phyloP scores from a whole-genome alignment of 331 rosid genomes.

The Spiraea crenata region DNA sequence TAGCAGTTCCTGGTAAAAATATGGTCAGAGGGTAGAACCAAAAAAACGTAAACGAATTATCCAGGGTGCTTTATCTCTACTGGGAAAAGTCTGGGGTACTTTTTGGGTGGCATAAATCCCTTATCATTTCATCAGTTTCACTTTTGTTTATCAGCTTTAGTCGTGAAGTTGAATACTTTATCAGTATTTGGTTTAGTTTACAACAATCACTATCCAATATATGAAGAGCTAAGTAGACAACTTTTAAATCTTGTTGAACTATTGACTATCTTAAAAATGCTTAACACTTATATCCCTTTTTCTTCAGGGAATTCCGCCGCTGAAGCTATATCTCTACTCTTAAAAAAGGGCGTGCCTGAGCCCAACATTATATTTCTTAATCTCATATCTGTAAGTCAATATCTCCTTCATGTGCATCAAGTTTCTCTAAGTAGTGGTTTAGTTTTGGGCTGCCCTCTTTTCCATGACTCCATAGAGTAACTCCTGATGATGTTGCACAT shows the following conservation, averaged over 20 bases:
- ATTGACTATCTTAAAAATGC: not conserved
- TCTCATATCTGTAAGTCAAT: conserved; percentile 82
- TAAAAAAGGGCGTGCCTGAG: conserved; percentile 90
- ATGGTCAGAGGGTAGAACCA: not conserved
- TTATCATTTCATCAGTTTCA: not conserved
- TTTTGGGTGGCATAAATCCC: not conserved
- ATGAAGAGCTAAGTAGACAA: not conserved
- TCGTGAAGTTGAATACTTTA: not conserved
- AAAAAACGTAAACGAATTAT: not conserved
- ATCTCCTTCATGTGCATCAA: not conserved
- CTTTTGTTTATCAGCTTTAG: not conserved
- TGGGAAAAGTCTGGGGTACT: not conserved
- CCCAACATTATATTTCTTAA: conserved; percentile 88
- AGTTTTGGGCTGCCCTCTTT: conserved; percentile 2
- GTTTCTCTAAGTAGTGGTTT: not conserved
- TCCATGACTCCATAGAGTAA: conserved; percentile 2
- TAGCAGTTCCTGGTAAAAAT: not conserved
- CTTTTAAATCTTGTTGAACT: not conserved
- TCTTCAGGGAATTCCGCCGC: conserved; percentile 85
- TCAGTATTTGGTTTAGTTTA: not conserved
- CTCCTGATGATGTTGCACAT: conserved; percentile 8
- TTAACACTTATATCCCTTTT: not conserved
- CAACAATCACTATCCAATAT: not conserved
- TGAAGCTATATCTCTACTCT: conserved; percentile 72
- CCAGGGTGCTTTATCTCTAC: not conserved